phyloP scores from a whole-genome alignment of 1,284 basidiomycete species.

The Trichosporon ovoides region DNA sequence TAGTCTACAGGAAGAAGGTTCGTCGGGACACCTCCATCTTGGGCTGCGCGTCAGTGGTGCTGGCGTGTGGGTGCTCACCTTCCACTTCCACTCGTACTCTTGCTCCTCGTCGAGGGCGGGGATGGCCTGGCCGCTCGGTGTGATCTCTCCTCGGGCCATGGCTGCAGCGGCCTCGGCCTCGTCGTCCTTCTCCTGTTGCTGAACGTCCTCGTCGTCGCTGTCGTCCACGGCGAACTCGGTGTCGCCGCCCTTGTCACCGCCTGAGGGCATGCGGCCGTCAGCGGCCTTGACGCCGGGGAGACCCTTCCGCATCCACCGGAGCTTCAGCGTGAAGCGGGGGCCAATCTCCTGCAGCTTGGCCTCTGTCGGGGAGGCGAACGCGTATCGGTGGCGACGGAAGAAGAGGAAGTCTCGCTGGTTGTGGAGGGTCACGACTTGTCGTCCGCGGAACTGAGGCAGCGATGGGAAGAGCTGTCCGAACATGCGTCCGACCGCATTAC shows the following conservation, averaged over 20 bases:
- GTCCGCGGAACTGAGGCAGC: constrained; percentile 88
- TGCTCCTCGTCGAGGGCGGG: constrained; percentile 48
- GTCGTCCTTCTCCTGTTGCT: constrained; percentile 37
- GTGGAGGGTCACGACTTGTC: constrained; percentile 95
- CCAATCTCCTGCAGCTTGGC: constrained; percentile 97
- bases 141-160: constrained; percentile 27
- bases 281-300: constrained; percentile 64
- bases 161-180: constrained; percentile 44
- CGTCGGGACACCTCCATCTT: constrained; percentile 51
- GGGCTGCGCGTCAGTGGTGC: constrained; percentile 31
- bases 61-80: constrained; percentile 33
- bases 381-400: constrained; percentile 90
- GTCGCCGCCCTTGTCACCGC: constrained; percentile 56
- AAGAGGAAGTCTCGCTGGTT: constrained; percentile 98
- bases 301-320: constrained; percentile 82
- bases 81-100: constrained; percentile 53
- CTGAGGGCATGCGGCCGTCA: constrained; percentile 44
- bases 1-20: constrained; percentile 48
- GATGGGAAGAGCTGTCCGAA: constrained; percentile 95
- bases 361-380: constrained; percentile 83
- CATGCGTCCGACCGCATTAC: constrained; percentile 85
- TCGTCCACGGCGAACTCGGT: constrained; percentile 33
- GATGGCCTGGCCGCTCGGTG: constrained; percentile 34
- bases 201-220: constrained; percentile 27
- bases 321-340: constrained; percentile 91